Evolutionary conservation across 768 basidiomycete species (phyloP), one percentile per base, ranked within the genome.

Genomic region (Mycena leptocephala): DNA sequence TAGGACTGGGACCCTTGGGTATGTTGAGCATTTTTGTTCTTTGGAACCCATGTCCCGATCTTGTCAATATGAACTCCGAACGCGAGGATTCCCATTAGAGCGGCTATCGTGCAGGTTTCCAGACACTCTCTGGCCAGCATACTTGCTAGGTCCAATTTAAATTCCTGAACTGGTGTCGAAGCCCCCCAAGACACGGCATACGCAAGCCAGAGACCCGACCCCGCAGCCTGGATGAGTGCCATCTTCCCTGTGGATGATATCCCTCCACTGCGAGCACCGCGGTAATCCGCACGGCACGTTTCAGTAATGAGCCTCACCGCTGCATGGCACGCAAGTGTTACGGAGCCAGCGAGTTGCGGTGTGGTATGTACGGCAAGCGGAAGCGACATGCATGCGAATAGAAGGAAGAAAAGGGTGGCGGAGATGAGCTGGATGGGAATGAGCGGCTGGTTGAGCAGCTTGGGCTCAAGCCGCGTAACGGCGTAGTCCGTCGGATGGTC

Each of bases 381-480:
- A 24, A 78, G 63, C 7, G 66, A 55, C 3, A 76, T 32, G 37
- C 53, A 22, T 1, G 37, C 43, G 64, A 79, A 80, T 0, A 76
- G 78, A 3, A 76, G 63, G 51, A 76, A 68, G 72, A 80, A 80
- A 13, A 76, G 41, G 8, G 68, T 63, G n/a, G 79, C 75, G 30
- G 79, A 80, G 16, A 80, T 79, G 56, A 75, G 69, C 22, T 80
- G 79, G 39, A 80, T 79, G 2, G 79, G 79, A 24, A 76, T 41
- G 4, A 80, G 70, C 5, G 78, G 72, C 30, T 78, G 69, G 24
- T 43, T 11, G 11, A 66, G 75, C 18, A 80, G 58, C 28, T 59
- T 66, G n/a, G 79, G 78, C 39, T 80, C 75, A 22, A 70, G 24
- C 8, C 79, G 75, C 14, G 78, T 78, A 20, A 70, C 79, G 13